Percentiles rank a stretch among this genome's conserved stretches.
Conservation (phyloP, 306 rosid genomes). For the Dryas octopetala region DNA sequence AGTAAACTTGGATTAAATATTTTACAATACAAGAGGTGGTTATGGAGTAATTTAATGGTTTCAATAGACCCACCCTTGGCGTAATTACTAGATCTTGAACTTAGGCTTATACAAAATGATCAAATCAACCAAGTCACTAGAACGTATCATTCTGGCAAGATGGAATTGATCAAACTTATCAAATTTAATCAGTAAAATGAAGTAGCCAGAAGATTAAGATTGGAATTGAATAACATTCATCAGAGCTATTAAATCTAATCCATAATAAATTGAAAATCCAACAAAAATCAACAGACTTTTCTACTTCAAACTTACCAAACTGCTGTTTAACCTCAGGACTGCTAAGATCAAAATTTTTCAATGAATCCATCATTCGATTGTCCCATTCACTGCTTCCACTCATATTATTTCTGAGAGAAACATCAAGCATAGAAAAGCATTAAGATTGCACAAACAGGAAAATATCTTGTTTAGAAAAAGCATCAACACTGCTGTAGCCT, state of each 20-base stretch:
- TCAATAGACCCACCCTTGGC: too few relatives aligned
- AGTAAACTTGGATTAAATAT: background rate
- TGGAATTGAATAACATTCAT: background rate
- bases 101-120: background rate
- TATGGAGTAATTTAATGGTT: too few relatives aligned
- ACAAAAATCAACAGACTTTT: background rate
- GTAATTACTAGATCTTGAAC: background rate
- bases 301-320: conserved; percentile 61
- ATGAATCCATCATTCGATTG: conserved; percentile 77
- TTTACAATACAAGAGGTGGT: too few relatives aligned
- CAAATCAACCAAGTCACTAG: conserved; percentile 1
- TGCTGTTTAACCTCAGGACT: conserved; percentile 97
- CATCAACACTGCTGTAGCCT: background rate
- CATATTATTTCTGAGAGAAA: conserved; percentile 72
- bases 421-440: conserved; percentile 5
- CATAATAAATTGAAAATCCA: background rate
- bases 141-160: background rate
- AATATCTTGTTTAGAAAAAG: background rate
- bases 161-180: background rate
- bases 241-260: background rate
- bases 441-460: background rate
- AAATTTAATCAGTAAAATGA: background rate
- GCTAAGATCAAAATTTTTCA: conserved; percentile 89
- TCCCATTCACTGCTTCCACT: conserved; percentile 86
- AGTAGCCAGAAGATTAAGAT: background rate